These are phyloP conservation scores for Pleochaeta shiraiana DNA, from an alignment of 2,329 filamentous ascomycete species.

Conservation along the genomic window DNA sequence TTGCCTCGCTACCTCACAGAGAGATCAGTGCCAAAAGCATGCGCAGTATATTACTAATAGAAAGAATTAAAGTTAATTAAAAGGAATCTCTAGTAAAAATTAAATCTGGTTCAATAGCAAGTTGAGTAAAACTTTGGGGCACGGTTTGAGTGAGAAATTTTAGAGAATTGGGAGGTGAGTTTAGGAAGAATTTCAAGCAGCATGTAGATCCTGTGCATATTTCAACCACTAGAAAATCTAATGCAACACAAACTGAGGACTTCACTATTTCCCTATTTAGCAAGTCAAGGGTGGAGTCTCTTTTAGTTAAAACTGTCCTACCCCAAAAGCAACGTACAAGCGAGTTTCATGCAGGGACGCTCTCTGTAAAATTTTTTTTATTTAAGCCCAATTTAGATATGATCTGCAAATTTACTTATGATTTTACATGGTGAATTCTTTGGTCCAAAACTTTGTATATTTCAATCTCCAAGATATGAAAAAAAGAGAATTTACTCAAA, in stretches of 20 bases:
- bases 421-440: not conserved
- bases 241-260: no score
- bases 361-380: not conserved
- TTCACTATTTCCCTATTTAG: no score
- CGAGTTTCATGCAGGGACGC: not conserved
- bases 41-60: not conserved
- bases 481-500: not conserved
- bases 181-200: not conserved
- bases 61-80: not conserved
- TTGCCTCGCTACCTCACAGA: conserved; percentile 4
- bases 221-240: not conserved
- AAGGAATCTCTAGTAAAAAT: not conserved
- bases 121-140: not conserved
- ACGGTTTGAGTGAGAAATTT: not conserved
- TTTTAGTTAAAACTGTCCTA: not conserved
- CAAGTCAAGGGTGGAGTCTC: not conserved
- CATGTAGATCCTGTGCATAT: not conserved
- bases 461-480: not conserved
- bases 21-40: not conserved
- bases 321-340: not conserved
- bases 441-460: not conserved
- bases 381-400: not conserved
- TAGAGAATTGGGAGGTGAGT: not conserved
- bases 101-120: not conserved
- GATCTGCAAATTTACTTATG: not conserved